Evolutionary conservation across 2,329 filamentous ascomycete species (phyloP).

Genomic region (Pseudogymnoascus sp.): DNA sequence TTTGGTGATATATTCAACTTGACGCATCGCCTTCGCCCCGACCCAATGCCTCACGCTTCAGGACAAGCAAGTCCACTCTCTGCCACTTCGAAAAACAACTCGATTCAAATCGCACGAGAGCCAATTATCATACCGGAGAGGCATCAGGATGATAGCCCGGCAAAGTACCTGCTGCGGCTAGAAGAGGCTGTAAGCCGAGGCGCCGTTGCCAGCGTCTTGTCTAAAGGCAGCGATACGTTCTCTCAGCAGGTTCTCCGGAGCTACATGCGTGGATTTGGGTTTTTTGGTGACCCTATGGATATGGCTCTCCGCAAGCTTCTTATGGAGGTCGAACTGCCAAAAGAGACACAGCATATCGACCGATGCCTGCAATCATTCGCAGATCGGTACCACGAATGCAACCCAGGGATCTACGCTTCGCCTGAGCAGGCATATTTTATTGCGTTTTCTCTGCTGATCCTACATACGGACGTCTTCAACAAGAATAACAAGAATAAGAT

Average conservation of each 20-base stretch:
- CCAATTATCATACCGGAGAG: constrained; percentile 64
- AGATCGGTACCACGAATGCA: constrained; percentile 95
- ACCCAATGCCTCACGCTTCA: constrained; percentile 69
- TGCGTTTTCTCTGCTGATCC: constrained; percentile 88
- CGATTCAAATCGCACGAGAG: constrained; percentile 67
- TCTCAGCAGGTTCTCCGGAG: constrained; percentile 76
- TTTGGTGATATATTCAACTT: constrained; percentile 82
- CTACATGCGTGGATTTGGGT: constrained; percentile 90
- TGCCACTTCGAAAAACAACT: constrained; percentile 69
- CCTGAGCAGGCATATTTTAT: constrained; percentile 98
- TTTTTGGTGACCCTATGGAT: constrained; percentile 95
- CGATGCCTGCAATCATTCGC: constrained; percentile 88
- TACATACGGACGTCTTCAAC: constrained; percentile 99
- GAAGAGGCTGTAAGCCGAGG: constrained; percentile 74
- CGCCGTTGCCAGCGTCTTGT: constrained; percentile 74
- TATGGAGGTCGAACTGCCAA: constrained; percentile 92
- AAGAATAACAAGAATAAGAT: constrained; percentile 99
- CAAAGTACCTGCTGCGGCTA: constrained; percentile 75
- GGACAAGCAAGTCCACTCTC: constrained; percentile 62
- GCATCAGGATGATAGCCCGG: constrained; percentile 79
- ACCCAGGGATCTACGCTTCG: constrained; percentile 85
- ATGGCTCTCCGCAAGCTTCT: constrained; percentile 94
- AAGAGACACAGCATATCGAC: constrained; percentile 97
- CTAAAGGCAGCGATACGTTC: constrained; percentile 79
- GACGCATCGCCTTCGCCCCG: constrained; percentile 66